These are phyloP conservation scores for Torulaspora franciscae DNA, from an alignment of 805 yeast genomes.

Conservation along the genomic window DNA sequence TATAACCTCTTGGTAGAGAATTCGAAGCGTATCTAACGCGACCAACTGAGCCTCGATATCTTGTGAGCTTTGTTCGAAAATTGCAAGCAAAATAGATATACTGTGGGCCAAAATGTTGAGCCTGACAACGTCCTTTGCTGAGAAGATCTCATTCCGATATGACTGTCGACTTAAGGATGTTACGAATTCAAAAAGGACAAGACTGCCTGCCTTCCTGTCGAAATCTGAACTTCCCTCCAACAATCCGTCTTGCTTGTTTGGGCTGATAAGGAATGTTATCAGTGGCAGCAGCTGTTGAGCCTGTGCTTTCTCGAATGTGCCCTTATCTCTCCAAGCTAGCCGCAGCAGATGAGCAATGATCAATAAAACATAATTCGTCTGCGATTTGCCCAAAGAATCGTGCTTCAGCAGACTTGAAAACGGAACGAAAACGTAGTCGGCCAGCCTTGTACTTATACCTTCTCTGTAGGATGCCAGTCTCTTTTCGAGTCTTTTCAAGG, in stretches of 20 bases:
- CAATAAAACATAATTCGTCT: slow-evolving; percentile 43
- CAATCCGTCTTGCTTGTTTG: slow-evolving; percentile 24
- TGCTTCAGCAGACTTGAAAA: slow-evolving; percentile 49
- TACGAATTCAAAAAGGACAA: slow-evolving; percentile 32
- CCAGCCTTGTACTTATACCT: slow-evolving; percentile 37
- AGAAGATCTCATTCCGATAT: slow-evolving; percentile 17
- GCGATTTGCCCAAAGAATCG: slow-evolving; percentile 43
- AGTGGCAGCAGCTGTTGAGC: slow-evolving; percentile 46
- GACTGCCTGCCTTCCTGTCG: slow-evolving; percentile 37
- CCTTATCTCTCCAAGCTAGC: slow-evolving; percentile 44
- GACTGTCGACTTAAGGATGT: slow-evolving; percentile 34
- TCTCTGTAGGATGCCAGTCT: slow-evolving; percentile 17
- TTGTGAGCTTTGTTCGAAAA: slow-evolving; percentile 25
- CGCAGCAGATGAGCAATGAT: slow-evolving; percentile 42
- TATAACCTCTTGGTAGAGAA: slow-evolving; percentile 35
- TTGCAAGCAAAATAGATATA: slow-evolving; percentile 41
- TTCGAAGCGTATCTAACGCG: slow-evolving; percentile 35
- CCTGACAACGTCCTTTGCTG: slow-evolving; percentile 20
- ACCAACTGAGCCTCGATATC: slow-evolving; percentile 33
- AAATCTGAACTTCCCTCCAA: slow-evolving; percentile 34
- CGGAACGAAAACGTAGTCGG: slow-evolving; percentile 62
- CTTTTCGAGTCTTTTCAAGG: slow-evolving; percentile 36
- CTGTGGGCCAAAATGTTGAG: slow-evolving; percentile 47
- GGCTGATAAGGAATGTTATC: slow-evolving; percentile 40
- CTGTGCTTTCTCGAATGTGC: slow-evolving; percentile 36